phyloP scores from a whole-genome alignment of 306 rosid species.

The Vicia sativa region DNA sequence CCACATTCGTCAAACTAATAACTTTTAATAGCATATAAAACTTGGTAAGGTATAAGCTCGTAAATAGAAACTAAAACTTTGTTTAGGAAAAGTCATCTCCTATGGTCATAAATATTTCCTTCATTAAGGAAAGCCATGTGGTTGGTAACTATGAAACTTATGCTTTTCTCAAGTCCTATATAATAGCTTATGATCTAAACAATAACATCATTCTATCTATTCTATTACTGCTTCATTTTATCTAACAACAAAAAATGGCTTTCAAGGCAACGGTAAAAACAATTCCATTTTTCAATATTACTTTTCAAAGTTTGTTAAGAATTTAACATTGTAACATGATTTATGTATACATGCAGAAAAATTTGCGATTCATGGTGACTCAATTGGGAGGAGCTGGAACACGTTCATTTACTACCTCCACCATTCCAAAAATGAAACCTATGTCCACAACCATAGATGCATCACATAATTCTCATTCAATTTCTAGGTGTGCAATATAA shows the following conservation, averaged over 20 bases:
- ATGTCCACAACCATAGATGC: slow-evolving; percentile 11
- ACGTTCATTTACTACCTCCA: slow-evolving; percentile 29
- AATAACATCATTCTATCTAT: background rate
- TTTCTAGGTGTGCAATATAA: slow-evolving; percentile 15
- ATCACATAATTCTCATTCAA: slow-evolving; percentile 1
- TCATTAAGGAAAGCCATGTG: slow-evolving; percentile 18
- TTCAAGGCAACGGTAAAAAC: slow-evolving; percentile 36
- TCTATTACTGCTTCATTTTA: background rate
- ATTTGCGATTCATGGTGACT: background rate
- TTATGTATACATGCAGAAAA: slow-evolving; percentile 33
- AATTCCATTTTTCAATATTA: background rate
- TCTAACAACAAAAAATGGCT: slow-evolving; percentile 40
- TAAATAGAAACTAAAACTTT: background rate
- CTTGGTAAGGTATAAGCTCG: background rate
- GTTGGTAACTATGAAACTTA: background rate
- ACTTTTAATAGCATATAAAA: background rate
- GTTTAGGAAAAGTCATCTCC: background rate
- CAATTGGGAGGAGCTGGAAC: slow-evolving; percentile 40
- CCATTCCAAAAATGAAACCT: slow-evolving; percentile 43
- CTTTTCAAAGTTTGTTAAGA: background rate
- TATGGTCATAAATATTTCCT: slow-evolving; percentile 20
- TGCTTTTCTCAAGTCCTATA: background rate
- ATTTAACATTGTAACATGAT: background rate
- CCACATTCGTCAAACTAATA: background rate
- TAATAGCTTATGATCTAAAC: slow-evolving; percentile 9